These are phyloP conservation scores for Boletus subparvulus DNA, from an alignment of 768 basidiomycete genomes.

Conservation along the genomic window DNA sequence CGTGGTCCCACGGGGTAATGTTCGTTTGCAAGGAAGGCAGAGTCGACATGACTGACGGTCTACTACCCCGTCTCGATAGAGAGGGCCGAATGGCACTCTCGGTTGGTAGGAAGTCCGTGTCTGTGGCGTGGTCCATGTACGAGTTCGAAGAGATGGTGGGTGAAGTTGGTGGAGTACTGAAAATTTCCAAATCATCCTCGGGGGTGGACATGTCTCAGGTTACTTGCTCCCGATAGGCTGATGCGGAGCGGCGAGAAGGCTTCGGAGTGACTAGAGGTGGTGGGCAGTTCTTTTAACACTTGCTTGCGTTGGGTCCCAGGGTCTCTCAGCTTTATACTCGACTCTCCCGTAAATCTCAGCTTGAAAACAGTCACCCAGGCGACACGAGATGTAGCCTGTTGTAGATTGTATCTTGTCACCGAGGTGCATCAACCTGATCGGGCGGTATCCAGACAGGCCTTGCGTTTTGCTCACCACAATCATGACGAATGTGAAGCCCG, in stretches of 20 bases:
- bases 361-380: constrained; percentile 26
- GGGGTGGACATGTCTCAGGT: constrained; percentile 30
- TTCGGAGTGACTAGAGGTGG: constrained; percentile 2
- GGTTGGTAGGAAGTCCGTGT: constrained; percentile 11
- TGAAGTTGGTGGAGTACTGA: constrained; percentile 45
- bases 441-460: constrained; percentile 17
- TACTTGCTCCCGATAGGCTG: constrained; percentile 7
- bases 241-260: constrained; percentile 11
- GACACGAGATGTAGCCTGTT: constrained; percentile 19
- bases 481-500: constrained; percentile 13
- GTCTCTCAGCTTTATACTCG: constrained; percentile 24
- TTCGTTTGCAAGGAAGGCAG: constrained; percentile 33
- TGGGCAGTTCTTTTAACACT: constrained; percentile 5
- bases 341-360: constrained; percentile 8
- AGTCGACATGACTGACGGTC: constrained; percentile 29
- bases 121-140: constrained; percentile 9
- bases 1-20: constrained; percentile 33
- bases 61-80: constrained; percentile 35
- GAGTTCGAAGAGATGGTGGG: constrained; percentile 30
- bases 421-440: constrained; percentile 20
- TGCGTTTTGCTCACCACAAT: constrained; percentile 18
- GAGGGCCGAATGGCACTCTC: constrained; percentile 35
- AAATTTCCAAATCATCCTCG: constrained; percentile 38
- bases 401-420: constrained; percentile 10
- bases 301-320: background rate